phyloP scores from a whole-genome alignment of 2,329 filamentous ascomycete genomes.

The Aspergillus awamori region DNA sequence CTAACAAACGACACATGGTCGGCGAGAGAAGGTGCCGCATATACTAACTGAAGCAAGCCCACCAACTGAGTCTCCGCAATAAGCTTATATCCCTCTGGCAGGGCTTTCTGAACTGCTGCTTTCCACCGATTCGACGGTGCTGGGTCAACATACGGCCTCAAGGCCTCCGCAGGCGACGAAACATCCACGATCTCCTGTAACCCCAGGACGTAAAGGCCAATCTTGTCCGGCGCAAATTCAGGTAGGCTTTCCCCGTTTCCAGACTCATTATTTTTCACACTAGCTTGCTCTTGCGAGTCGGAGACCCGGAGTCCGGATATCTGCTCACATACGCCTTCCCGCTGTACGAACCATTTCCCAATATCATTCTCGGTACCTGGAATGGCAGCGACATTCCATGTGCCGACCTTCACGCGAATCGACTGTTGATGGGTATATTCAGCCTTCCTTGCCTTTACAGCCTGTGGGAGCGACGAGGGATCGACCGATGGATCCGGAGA shows the following conservation, averaged over 20 bases:
- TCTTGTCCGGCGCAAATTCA: conserved; percentile 56
- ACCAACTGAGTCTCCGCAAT: conserved; percentile 83
- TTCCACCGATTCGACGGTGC: conserved; percentile 78
- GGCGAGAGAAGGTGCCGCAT: conserved; percentile 76
- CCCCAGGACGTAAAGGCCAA: conserved; percentile 87
- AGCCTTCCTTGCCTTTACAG: conserved; percentile 69
- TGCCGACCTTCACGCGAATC: conserved; percentile 84
- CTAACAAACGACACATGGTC: conserved; percentile 79
- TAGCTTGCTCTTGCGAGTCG: conserved; percentile 23
- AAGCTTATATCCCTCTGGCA: conserved; percentile 76
- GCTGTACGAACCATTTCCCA: conserved; percentile 82
- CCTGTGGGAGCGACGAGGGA: conserved; percentile 54
- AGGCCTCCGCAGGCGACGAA: conserved; percentile 74
- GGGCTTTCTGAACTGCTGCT: conserved; percentile 68
- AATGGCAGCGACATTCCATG: conserved; percentile 90
- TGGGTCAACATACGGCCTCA: conserved; percentile 75
- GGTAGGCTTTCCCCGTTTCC: conserved; percentile 22
- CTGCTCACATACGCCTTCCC: conserved; percentile 68
- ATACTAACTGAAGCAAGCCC: conserved; percentile 81
- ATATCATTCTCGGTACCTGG: conserved; percentile 86
- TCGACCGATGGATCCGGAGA: conserved; percentile 28
- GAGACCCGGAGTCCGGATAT: conserved; percentile 57
- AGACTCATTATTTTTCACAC: conserved; percentile 20
- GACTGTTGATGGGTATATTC: conserved; percentile 78
- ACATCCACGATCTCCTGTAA: conserved; percentile 92